These are phyloP conservation scores for Collybia mongolica DNA, from an alignment of 768 basidiomycete species.

Conservation along the genomic window DNA sequence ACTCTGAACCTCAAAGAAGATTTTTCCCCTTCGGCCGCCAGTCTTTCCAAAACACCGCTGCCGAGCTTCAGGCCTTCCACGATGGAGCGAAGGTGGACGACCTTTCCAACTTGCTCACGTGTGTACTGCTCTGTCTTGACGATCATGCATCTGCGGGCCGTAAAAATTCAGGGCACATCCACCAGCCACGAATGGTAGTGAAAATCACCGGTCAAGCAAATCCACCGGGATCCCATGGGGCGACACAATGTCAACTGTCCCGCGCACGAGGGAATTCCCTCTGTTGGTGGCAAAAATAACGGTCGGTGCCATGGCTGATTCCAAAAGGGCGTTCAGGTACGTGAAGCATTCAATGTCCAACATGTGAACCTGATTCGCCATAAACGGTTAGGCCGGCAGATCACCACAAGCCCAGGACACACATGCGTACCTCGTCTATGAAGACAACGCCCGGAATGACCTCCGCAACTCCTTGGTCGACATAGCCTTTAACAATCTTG, in stretches of 20 bases:
- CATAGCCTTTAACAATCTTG: conserved; percentile 95
- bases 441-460: conserved; percentile 97
- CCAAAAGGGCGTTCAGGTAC: conserved; percentile 92
- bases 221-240: conserved; percentile 96
- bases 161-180: conserved; percentile 7
- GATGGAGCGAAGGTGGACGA: conserved; percentile 82
- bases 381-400: conserved; percentile 6
- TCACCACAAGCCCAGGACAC: conserved; percentile 1
- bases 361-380: conserved; percentile 84
- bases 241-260: conserved; percentile 86
- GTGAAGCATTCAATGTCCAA: conserved; percentile 99
- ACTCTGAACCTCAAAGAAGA: conserved; percentile 70
- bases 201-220: conserved; percentile 77
- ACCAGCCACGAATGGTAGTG: not conserved
- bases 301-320: conserved; percentile 96
- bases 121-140: conserved; percentile 88
- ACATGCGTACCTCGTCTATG: conserved; percentile 84
- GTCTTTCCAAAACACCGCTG: conserved; percentile 70
- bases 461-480: conserved; percentile 98
- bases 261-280: conserved; percentile 88
- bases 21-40: conserved; percentile 81
- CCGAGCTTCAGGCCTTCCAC: conserved; percentile 83
- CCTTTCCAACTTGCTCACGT: conserved; percentile 81
- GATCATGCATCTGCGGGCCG: conserved; percentile 73
- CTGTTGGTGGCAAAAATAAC: conserved; percentile 97